These are phyloP conservation scores for Theobroma cacao DNA, from an alignment of 345 rosid species.

Conservation along the genomic window DNA sequence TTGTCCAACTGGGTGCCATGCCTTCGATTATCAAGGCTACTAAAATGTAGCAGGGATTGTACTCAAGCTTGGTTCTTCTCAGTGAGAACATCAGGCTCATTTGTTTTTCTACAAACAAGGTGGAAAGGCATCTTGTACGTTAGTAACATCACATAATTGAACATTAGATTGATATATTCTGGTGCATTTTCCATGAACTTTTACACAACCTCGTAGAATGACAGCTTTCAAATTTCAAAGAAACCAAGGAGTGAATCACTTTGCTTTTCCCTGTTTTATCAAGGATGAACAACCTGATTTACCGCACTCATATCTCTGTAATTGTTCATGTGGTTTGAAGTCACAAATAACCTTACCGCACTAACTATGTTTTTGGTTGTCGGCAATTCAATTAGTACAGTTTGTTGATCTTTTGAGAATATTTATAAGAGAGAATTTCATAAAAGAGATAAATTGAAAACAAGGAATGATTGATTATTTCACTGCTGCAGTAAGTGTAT, in stretches of 20 bases:
- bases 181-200: background rate
- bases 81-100: background rate
- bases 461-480: no score
- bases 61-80: background rate
- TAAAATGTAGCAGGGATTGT: background rate
- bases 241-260: background rate
- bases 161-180: background rate
- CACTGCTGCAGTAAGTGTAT: no score
- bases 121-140: background rate
- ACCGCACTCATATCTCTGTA: no score
- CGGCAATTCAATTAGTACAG: no score
- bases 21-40: background rate
- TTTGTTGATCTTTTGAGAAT: no score
- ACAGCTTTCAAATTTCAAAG: background rate
- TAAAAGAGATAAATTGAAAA: no score
- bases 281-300: no score
- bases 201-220: background rate
- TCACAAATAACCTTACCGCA: no score
- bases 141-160: background rate
- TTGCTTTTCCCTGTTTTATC: background rate
- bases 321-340: no score
- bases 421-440: no score
- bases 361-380: no score
- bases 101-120: background rate
- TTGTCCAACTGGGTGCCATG: background rate